Base-by-base conservation (phyloP, 768 basidiomycete species). In the Amanita brunnescens region DNA sequence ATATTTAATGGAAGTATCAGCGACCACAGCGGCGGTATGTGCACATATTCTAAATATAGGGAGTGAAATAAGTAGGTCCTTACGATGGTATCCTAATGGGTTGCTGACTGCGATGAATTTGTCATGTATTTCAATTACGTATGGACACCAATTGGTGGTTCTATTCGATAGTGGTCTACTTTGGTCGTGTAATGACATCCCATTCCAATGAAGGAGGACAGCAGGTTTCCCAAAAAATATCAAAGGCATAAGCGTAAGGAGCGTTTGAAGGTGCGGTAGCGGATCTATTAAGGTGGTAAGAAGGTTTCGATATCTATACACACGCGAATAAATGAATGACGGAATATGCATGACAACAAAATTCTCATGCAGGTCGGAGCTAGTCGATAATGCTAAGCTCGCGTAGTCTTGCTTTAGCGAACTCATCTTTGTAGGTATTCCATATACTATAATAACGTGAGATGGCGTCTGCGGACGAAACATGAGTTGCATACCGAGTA, bases 341-440 rank as follows among this genome's bases (percentile, higher is more conserved):
- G 12, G 26, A 7, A 23, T 42, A 42, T 51, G 33, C 49, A 33
- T 35, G 32, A 24, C 8, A 39, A 23, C 37, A 23, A 41, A n/a
- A 12, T 10, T 23, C 39, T 29, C 26, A 41, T 24, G 35, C 44
- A 49, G 10, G 29, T 23, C 44, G 29, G 54, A 23, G 49, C 71
- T 62, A 89, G 52, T 85, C 87, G 57, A 91, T 78, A 62, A 91
- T 86, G 59, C 72, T 87, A 56, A 91, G 72, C 62, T 91, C 88
- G 55, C 79, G 74, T 51, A 80, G 79, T 38, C 93, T 76, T 24
- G 89, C 75, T 61, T 88, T 84, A 29, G 94, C 94, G 60, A 94
- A 96, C 49, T 85, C 77, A 62, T 97, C 87, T 67, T 98, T 98
- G 72, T 97, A 95, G 6, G 85, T 83, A 62, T 98, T 79, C 94